Evolutionary conservation across 2,329 filamentous ascomycete genomes (phyloP).

Genomic region (Pseudogymnoascus sp.): DNA sequence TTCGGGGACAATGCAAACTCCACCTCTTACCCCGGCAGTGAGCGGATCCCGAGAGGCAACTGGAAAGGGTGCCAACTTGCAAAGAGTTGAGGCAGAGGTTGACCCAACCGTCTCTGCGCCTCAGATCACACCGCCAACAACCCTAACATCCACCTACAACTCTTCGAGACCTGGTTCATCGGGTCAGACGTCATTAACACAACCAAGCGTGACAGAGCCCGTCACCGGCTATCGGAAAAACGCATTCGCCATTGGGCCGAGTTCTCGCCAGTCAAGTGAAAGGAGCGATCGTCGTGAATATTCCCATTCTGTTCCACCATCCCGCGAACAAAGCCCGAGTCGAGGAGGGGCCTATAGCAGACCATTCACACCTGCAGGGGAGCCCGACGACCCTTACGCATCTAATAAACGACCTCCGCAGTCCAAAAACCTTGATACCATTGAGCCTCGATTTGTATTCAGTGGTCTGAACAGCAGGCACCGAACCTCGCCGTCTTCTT

Average conservation of each 20-base stretch:
- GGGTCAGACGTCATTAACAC: slow-evolving; percentile 22
- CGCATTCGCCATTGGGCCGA: slow-evolving; percentile 28
- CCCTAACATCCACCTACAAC: slow-evolving; percentile 34
- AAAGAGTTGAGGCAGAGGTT: slow-evolving; percentile 32
- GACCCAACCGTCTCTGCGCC: slow-evolving; percentile 55
- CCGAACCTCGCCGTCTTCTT: slow-evolving; percentile 48
- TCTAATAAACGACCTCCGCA: slow-evolving; percentile 70
- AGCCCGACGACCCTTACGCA: slow-evolving; percentile 80
- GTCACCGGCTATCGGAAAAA: not conserved
- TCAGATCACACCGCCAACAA: slow-evolving; percentile 56
- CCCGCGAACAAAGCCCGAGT: slow-evolving; percentile 58
- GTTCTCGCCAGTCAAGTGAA: not conserved
- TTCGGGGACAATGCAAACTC: slow-evolving; percentile 70
- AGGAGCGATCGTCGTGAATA: not conserved
- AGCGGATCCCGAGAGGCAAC: slow-evolving; percentile 53
- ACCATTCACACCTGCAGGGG: slow-evolving; percentile 71
- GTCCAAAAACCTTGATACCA: slow-evolving; percentile 53
- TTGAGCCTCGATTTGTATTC: slow-evolving; percentile 83
- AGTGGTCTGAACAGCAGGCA: slow-evolving; percentile 58
- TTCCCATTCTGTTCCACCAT: slow-evolving; percentile 49
- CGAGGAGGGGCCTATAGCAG: slow-evolving; percentile 56
- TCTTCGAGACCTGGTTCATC: slow-evolving; percentile 29
- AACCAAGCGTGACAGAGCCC: not conserved
- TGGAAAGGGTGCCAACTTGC: slow-evolving; percentile 27
- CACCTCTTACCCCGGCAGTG: slow-evolving; percentile 79